Evolutionary conservation across 306 rosid species (phyloP), one percentile per base, ranked within the genome.

Genomic region (Vigna mungo): DNA sequence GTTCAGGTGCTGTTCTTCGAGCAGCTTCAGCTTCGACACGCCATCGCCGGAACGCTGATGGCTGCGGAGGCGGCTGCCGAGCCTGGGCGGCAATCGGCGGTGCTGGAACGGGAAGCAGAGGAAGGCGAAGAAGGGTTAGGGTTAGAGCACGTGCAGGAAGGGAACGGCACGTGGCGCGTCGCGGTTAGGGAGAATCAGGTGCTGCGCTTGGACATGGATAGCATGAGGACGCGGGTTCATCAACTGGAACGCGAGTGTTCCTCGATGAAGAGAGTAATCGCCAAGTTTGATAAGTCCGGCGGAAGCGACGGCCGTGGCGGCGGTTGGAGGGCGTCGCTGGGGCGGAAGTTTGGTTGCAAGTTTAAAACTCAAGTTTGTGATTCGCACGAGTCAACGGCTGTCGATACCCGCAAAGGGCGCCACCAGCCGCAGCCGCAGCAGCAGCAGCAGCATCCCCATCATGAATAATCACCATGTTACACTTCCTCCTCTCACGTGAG

Each of bases 181-280:
- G 86, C 97, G 0, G 99, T 88, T 85, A 89, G 97, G 78, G 96
- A 95, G 86, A 95, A 92, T 89, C 99, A 95, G 82, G 97, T 95
- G 89, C 85, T 95, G 54, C 99, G 96, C 21, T 44, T 95, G 69
- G 99, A 91, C 68, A 95, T 95, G 97, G 99, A 95, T 85, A 92
- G 97, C 89, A 95, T 92, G 99, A 89, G 97, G 94, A 92, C 98
- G 88, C 99, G 99, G 71, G 99, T 95, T 72, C 92, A 91, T 73
- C 96, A 92, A 66, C 87, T 95, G 43, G 99, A 95, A 81, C 91
- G 97, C 9, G 99, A 95, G 60, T 95, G 99, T 34, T 95, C 98
- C 4, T 87, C 90, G 1, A 95, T 95, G 97, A 92, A 90, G 75
- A 88, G 65, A 65, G 97, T 91, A 47, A 91, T 95, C 51, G 89